phyloP scores from a whole-genome alignment of 78 protist genomes.

The slime mould (Dictyostelium discoideum) region dicty_2.7 NC_007089.4:772501-773000 shows the following conservation, averaged over 20 bases:
- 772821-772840: neutral
- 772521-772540: neutral
- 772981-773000: constrained; percentile 99
- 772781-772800: neutral
- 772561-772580: neutral
- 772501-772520: neutral
- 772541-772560: constrained; percentile 7
- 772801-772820: neutral
- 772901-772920: constrained; percentile 77
- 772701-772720: no score
- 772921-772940: constrained; percentile 14
- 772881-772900: constrained; percentile 55
- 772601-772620: neutral
- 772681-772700: neutral
- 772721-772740: neutral
- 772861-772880: constrained; percentile 8
- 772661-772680: neutral
- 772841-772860: neutral
- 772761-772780: neutral
- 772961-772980: constrained; percentile 94
- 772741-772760: neutral
- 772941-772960: constrained; percentile 66
- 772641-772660: neutral
- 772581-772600: no score
- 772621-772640: neutral